phyloP scores from a whole-genome alignment of 2,329 filamentous ascomycete genomes.

The Penicillium sp. region DNA sequence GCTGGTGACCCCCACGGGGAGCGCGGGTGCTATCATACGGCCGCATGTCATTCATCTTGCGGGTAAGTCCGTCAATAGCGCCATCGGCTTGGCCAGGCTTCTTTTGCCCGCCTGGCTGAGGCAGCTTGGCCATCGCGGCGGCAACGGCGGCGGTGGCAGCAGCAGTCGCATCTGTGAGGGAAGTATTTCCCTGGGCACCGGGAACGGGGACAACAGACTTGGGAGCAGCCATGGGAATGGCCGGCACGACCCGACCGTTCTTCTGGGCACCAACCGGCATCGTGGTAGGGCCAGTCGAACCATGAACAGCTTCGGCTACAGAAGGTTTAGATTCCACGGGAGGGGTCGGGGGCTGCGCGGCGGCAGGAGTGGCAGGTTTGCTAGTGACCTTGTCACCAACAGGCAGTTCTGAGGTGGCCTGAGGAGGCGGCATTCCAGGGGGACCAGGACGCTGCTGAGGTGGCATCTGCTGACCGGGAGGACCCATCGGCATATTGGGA shows the following conservation, averaged over 20 bases:
- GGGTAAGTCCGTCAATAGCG: conserved; percentile 44
- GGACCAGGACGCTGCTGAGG: conserved; percentile 39
- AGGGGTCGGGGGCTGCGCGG: conserved; percentile 36
- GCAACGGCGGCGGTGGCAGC: conserved; percentile 53
- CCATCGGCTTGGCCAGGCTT: conserved; percentile 33
- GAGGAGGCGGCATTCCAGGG: conserved; percentile 28
- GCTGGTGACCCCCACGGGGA: conserved; percentile 40
- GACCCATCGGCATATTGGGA: conserved; percentile 58
- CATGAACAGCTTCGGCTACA: conserved; percentile 38
- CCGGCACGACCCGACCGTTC: conserved; percentile 45
- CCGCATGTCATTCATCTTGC: conserved; percentile 48
- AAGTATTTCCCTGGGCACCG: conserved; percentile 29
- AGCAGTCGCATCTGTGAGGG: conserved; percentile 49
- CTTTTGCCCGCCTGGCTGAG: conserved; percentile 39
- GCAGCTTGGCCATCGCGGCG: conserved; percentile 52
- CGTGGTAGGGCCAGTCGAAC: conserved; percentile 24
- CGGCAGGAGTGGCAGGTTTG: conserved; percentile 39
- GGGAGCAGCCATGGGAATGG: conserved; percentile 45
- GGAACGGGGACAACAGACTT: conserved; percentile 26
- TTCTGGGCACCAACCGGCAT: conserved; percentile 35
- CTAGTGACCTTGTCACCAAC: conserved; percentile 38
- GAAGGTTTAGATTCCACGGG: conserved; percentile 41
- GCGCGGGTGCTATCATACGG: conserved; percentile 41
- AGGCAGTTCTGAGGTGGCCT: conserved; percentile 46
- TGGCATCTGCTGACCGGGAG: conserved; percentile 48